Percentiles rank a stretch among this genome's conserved stretches.
Conservation (phyloP, 2,329 filamentous ascomycete genomes). For the Pezicula carpinea region DNA sequence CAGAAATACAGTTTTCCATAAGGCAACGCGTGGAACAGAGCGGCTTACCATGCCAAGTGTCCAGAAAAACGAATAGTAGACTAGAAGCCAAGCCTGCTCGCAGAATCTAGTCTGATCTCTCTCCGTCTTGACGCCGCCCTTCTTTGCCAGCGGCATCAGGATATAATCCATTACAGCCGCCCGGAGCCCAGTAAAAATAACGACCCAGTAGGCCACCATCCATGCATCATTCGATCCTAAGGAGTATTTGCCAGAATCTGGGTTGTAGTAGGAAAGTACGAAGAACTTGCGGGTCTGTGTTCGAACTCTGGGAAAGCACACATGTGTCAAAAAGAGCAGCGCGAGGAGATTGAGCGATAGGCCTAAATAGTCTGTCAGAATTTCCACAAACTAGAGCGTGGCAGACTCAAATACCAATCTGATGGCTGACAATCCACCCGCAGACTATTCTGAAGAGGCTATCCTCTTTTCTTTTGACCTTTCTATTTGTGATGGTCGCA, state of each 20-base stretch:
- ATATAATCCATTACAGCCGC: conserved; percentile 81
- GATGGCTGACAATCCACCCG: neutral
- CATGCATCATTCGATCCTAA: conserved; percentile 72
- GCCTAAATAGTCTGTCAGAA: conserved; percentile 40
- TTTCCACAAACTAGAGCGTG: neutral
- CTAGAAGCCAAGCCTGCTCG: conserved; percentile 83
- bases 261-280: conserved; percentile 74
- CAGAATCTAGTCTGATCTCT: conserved; percentile 76
- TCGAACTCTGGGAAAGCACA: conserved; percentile 72
- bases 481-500: neutral
- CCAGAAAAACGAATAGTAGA: conserved; percentile 81
- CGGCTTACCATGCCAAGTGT: conserved; percentile 69
- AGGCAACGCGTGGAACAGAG: neutral
- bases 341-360: conserved; percentile 79
- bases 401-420: neutral
- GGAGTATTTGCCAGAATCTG: conserved; percentile 60
- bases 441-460: neutral
- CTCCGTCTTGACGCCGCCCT: conserved; percentile 64
- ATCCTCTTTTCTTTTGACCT: neutral
- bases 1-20: neutral
- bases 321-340: conserved; percentile 73
- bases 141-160: conserved; percentile 68
- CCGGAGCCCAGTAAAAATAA: conserved; percentile 79
- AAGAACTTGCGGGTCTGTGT: conserved; percentile 75
- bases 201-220: conserved; percentile 68